These are phyloP conservation scores for Colletotrichum plurivorum DNA, from an alignment of 2,329 filamentous ascomycete genomes.

Conservation along the genomic window DNA sequence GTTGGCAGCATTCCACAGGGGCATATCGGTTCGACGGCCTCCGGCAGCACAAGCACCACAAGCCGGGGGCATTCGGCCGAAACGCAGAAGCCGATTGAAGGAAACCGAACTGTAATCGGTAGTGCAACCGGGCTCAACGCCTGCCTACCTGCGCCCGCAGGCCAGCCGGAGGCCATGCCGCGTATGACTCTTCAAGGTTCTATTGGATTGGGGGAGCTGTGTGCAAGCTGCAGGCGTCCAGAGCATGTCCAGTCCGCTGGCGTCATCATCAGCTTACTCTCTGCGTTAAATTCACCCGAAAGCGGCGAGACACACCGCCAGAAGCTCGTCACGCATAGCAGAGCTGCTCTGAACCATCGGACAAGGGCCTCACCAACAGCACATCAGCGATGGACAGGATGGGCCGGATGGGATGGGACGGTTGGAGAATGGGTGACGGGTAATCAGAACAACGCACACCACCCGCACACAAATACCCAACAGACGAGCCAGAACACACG, in stretches of 20 bases:
- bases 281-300: conserved; percentile 11
- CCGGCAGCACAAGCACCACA: not conserved
- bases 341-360: too few species aligned
- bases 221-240: not conserved
- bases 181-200: not conserved
- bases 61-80: not conserved
- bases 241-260: not conserved
- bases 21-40: not conserved
- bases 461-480: not conserved
- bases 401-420: conserved; percentile 6
- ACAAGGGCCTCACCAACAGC: not conserved
- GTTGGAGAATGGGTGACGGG: not conserved
- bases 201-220: not conserved
- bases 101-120: not conserved
- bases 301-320: conserved; percentile 29
- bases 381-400: not conserved
- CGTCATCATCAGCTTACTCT: conserved; percentile 35
- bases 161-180: not conserved
- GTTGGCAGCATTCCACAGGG: not conserved
- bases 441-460: conserved; percentile 10
- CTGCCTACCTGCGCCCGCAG: conserved; percentile 4
- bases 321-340: not conserved
- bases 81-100: not conserved
- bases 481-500: not conserved
- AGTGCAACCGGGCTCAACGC: conserved; percentile 1